phyloP scores from a whole-genome alignment of 2,329 filamentous ascomycete genomes.

The Cadophora gregata region DNA sequence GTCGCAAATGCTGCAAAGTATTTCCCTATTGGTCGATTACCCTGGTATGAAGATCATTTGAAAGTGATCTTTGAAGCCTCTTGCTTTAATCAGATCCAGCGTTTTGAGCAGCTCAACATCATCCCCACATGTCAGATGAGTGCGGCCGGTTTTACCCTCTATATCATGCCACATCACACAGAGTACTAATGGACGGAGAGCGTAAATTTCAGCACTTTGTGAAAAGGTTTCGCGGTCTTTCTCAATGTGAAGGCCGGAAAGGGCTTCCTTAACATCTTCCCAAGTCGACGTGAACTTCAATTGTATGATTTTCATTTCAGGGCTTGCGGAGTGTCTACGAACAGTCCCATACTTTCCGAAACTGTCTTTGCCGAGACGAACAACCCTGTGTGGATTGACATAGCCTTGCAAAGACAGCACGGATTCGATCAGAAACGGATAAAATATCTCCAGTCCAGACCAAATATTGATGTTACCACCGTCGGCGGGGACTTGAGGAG shows the following conservation, averaged over 20 bases:
- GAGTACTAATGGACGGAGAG: neutral
- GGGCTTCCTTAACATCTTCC: neutral
- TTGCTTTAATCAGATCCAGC: neutral
- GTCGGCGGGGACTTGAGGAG: neutral
- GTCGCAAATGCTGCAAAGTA: too few relatives aligned
- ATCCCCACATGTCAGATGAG: neutral
- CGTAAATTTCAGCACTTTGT: neutral
- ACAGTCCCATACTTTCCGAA: neutral
- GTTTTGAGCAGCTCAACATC: neutral
- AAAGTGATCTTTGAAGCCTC: conserved; percentile 1
- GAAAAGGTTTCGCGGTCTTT: too few relatives aligned
- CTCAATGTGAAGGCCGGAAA: neutral
- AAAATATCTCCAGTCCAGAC: neutral
- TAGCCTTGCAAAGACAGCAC: neutral
- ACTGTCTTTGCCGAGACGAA: neutral
- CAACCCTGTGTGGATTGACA: neutral
- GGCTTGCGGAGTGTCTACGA: too few relatives aligned
- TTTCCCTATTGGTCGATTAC: too few relatives aligned
- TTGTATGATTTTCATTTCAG: neutral
- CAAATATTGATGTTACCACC: neutral
- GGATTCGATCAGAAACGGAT: neutral
- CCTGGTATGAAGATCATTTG: neutral
- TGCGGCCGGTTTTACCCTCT: neutral
- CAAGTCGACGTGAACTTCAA: neutral
- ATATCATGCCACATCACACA: neutral